These are phyloP conservation scores for Xylariaceae sp. DNA, from an alignment of 2,329 filamentous ascomycete genomes.

Conservation along the genomic window DNA sequence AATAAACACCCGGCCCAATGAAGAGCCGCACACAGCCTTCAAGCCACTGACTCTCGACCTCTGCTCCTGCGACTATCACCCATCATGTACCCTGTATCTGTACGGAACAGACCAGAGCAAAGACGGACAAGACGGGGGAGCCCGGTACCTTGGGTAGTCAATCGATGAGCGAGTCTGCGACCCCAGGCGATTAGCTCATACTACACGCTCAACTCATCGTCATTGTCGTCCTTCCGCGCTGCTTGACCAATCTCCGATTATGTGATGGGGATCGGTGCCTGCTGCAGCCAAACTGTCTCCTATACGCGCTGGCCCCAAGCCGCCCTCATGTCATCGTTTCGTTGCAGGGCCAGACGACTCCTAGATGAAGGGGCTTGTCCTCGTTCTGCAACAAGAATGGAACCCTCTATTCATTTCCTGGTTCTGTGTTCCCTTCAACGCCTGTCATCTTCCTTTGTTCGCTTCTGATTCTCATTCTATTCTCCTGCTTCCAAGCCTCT, in stretches of 20 bases:
- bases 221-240: slow-evolving; percentile 8
- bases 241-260: slow-evolving; percentile 13
- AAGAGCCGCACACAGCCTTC: slow-evolving; percentile 7
- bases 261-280: slow-evolving; percentile 18
- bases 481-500: slow-evolving; percentile 19
- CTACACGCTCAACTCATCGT: slow-evolving; percentile 1
- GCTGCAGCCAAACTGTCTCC: slow-evolving; percentile 16
- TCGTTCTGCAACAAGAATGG: slow-evolving; percentile 22
- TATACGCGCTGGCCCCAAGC: slow-evolving; percentile 10
- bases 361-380: slow-evolving; percentile 19
- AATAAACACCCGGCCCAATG: slow-evolving; percentile 23
- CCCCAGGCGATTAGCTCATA: slow-evolving; percentile 5
- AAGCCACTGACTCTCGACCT: slow-evolving; percentile 7
- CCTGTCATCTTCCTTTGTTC: slow-evolving; percentile 12
- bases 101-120: no score
- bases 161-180: background rate
- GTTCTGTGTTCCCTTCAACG: slow-evolving; percentile 18
- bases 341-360: slow-evolving; percentile 9
- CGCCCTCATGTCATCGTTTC: slow-evolving; percentile 13
- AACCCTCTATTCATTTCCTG: slow-evolving; percentile 15
- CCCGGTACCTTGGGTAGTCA: no score
- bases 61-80: slow-evolving; percentile 1
- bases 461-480: slow-evolving; percentile 13
- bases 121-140: no score
- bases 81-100: background rate